These are phyloP conservation scores for Cutaneotrichosporon sp. DNA, from an alignment of 1,284 basidiomycete genomes.

Conservation along the genomic window DNA sequence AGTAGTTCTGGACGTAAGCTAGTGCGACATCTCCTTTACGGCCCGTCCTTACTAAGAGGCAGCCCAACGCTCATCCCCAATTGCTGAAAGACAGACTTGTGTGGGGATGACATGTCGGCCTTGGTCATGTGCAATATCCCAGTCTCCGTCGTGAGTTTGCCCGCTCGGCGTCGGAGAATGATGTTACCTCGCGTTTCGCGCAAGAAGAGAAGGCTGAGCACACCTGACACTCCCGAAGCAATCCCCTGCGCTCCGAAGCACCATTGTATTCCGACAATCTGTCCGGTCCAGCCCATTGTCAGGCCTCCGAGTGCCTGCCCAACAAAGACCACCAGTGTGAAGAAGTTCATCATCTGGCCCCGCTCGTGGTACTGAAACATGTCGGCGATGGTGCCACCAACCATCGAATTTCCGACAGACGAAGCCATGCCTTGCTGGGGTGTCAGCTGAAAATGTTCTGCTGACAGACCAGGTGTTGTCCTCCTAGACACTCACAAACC, in stretches of 20 bases:
- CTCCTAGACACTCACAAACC: conserved; percentile 21
- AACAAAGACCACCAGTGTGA: conserved; percentile 44
- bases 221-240: conserved; percentile 25
- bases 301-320: conserved; percentile 32
- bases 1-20: conserved; percentile 39
- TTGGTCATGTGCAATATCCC: conserved; percentile 42
- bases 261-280: conserved; percentile 32
- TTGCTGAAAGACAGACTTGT: conserved; percentile 33
- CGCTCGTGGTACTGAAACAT: conserved; percentile 39
- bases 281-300: conserved; percentile 29
- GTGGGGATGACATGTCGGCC: conserved; percentile 31
- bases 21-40: too few species aligned
- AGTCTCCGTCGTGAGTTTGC: conserved; percentile 44
- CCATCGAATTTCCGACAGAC: conserved; percentile 39
- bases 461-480: background rate
- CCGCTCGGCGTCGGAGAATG: conserved; percentile 47
- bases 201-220: conserved; percentile 39
- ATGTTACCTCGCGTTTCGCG: conserved; percentile 48
- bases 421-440: conserved; percentile 31
- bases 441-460: background rate
- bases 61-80: conserved; percentile 40
- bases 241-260: conserved; percentile 36
- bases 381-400: conserved; percentile 46
- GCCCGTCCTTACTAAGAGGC: conserved; percentile 39
- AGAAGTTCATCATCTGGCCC: conserved; percentile 49